These are phyloP conservation scores for Saccharomycopsis sp. DNA, from an alignment of 805 yeast genomes.

Conservation along the genomic window DNA sequence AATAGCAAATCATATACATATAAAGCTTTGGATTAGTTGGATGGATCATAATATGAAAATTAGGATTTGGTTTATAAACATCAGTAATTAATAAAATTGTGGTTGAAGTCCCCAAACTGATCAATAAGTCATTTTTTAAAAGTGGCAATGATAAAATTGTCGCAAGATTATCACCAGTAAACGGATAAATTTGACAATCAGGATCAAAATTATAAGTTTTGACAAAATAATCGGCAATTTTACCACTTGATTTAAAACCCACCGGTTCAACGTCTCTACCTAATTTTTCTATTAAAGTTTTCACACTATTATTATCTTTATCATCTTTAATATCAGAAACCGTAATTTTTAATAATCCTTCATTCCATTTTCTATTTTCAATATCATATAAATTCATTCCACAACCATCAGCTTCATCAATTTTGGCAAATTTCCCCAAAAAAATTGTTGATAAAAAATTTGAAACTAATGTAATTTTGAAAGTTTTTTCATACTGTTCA, in stretches of 20 bases:
- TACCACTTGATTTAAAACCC: constrained; percentile 39
- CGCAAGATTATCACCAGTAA: constrained; percentile 89
- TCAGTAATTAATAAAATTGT: constrained; percentile 77
- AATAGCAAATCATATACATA: constrained; percentile 94
- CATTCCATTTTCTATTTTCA: constrained; percentile 41
- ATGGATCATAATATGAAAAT: constrained; percentile 78
- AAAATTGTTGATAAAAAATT: constrained; percentile 67
- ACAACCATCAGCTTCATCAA: constrained; percentile 84
- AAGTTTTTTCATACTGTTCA: constrained; percentile 43
- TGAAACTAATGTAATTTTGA: constrained; percentile 63
- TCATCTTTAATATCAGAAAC: constrained; percentile 10
- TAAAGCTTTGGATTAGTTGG: constrained; percentile 68
- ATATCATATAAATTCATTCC: constrained; percentile 88
- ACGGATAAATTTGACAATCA: constrained; percentile 55
- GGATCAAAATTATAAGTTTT: constrained; percentile 50
- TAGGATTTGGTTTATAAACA: constrained; percentile 64
- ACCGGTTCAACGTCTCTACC: constrained; percentile 40
- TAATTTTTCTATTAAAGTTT: constrained; percentile 35
- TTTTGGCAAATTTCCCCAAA: constrained; percentile 47
- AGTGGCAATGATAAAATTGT: constrained; percentile 78
- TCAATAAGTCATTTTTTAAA: constrained; percentile 60
- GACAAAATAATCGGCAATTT: constrained; percentile 49
- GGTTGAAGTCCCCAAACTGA: constrained; percentile 88
- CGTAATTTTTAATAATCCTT: constrained; percentile 38
- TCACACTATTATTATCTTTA: constrained; percentile 2